A percentile compares a stretch with the other conserved stretches of the same genome.
These are phyloP conservation scores for Tolypocladium tropicale DNA, from an alignment of 2,329 filamentous ascomycete species.

Conservation along the genomic window DNA sequence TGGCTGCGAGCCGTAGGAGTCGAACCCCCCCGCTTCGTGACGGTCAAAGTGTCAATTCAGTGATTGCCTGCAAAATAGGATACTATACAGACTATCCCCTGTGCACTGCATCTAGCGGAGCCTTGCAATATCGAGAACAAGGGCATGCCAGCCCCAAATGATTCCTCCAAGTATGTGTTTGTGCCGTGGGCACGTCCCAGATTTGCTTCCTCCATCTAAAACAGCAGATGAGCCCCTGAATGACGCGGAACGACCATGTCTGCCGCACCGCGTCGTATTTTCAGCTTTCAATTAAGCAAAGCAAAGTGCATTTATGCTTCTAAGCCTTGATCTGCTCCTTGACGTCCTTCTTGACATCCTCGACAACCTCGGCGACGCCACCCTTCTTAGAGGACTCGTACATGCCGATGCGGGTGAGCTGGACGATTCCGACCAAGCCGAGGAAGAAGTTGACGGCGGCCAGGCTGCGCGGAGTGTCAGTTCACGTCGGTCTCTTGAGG, in stretches of 20 bases:
- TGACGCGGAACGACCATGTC: not conserved
- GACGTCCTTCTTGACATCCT: slow-evolving; percentile 31
- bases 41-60: not conserved
- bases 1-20: not conserved
- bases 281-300: too few relatives aligned
- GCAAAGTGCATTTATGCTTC: not conserved
- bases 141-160: not conserved
- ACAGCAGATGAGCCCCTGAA: not conserved
- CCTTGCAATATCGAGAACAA: not conserved
- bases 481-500: not conserved
- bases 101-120: not conserved
- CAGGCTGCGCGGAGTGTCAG: slow-evolving; percentile 41
- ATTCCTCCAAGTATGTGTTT: not conserved
- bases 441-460: slow-evolving; percentile 98
- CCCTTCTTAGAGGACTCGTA: slow-evolving; percentile 54
- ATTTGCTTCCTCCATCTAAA: not conserved
- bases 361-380: slow-evolving; percentile 19
- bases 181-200: not conserved
- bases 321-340: slow-evolving; percentile 20
- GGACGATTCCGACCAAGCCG: slow-evolving; percentile 73
- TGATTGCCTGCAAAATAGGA: not conserved
- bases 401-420: slow-evolving; percentile 66
- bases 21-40: not conserved
- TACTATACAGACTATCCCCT: not conserved
- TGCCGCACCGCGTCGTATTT: not conserved